These are phyloP conservation scores for Rutstroemia sp. DNA, from an alignment of 2,329 filamentous ascomycete species.

Conservation along the genomic window DNA sequence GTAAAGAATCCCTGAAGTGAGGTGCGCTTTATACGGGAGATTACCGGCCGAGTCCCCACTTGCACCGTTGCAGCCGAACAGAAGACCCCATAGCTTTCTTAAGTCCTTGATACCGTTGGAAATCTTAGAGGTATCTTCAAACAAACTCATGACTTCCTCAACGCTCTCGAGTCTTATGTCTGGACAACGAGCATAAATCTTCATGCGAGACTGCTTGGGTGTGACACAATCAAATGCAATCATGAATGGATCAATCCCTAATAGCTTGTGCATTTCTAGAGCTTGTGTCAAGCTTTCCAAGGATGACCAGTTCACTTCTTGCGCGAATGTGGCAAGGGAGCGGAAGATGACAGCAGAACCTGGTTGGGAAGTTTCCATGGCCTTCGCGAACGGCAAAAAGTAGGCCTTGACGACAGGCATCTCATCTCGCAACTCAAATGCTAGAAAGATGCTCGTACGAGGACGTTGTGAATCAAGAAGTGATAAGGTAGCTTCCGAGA, in stretches of 20 bases:
- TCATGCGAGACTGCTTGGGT: background rate
- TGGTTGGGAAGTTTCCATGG: too few relatives aligned
- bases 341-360: background rate
- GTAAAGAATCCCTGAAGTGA: background rate
- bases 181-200: background rate
- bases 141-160: background rate
- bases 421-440: background rate
- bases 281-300: background rate
- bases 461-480: too few relatives aligned
- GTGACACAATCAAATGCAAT: background rate
- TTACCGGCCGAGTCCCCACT: background rate
- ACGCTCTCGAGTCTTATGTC: background rate
- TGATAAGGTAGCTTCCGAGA: too few relatives aligned
- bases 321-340: background rate
- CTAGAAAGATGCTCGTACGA: background rate
- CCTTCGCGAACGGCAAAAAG: background rate
- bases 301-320: background rate
- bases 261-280: too few relatives aligned
- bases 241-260: background rate
- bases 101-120: background rate
- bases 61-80: background rate
- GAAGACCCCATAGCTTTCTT: background rate
- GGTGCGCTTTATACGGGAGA: background rate
- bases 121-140: background rate
- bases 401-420: background rate